Evolutionary conservation across 495 filamentous ascomycete species (phyloP).

Genomic region (Talaromyces liani): DNA sequence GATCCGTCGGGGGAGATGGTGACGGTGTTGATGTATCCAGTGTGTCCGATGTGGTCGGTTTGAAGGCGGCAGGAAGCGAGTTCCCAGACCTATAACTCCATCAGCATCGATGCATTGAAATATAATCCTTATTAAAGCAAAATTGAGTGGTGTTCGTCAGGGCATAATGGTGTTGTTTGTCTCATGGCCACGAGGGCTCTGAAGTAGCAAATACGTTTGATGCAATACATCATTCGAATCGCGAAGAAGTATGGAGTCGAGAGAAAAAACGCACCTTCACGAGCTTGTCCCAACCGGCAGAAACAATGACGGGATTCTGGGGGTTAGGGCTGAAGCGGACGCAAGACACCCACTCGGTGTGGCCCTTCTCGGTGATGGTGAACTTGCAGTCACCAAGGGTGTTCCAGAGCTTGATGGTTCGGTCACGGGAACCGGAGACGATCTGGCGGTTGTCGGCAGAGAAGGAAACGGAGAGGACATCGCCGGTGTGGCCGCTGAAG

Average conservation of each 20-base stretch:
- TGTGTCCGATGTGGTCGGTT: conserved; percentile 99
- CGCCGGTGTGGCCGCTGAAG: conserved; percentile 98
- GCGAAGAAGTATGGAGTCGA: not conserved
- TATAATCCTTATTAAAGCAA: not conserved
- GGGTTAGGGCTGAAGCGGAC: conserved; percentile 99
- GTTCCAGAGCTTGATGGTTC: conserved; percentile 99
- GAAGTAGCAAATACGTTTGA: conserved; percentile 99
- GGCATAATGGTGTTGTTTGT: conserved; percentile 77
- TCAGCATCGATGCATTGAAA: not conserved
- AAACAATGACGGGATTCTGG: conserved; percentile 99
- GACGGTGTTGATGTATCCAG: conserved; percentile 99
- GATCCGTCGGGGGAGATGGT: conserved; percentile 99
- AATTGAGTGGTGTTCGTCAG: conserved; percentile 53
- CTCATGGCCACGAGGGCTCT: conserved; percentile 94
- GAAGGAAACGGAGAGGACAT: conserved; percentile 99
- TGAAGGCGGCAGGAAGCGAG: conserved; percentile 98
- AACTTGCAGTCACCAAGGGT: conserved; percentile 99
- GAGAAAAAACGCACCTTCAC: conserved; percentile 77
- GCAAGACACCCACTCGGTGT: conserved; percentile 99
- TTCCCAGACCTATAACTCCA: conserved; percentile 79
- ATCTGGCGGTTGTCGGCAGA: conserved; percentile 99
- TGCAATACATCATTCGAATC: conserved; percentile 81
- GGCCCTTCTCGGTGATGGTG: conserved; percentile 99
- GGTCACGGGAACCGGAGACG: conserved; percentile 95
- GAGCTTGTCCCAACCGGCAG: conserved; percentile 98